These are phyloP conservation scores for Fabrea salina DNA, from an alignment of 169 alveolate genomes.

Conservation along the genomic window DNA sequence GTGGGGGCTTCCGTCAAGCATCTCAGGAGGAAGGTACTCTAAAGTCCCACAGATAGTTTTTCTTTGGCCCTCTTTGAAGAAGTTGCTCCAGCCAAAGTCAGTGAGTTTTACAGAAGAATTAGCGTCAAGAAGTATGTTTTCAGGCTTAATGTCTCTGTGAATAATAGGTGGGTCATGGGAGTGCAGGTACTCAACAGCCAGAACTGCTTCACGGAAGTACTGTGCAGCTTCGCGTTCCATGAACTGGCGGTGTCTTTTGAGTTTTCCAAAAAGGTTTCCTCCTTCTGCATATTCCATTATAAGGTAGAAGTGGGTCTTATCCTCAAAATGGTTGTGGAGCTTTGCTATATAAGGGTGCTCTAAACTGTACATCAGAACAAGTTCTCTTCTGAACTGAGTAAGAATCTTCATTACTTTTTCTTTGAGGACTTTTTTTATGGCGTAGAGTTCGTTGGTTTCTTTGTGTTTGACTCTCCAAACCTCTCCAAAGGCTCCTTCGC, in stretches of 20 bases:
- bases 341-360: conserved; percentile 84
- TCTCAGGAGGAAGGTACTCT: conserved; percentile 67
- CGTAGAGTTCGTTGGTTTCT: conserved; percentile 65
- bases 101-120: conserved; percentile 73
- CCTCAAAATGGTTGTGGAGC: conserved; percentile 85
- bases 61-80: conserved; percentile 42
- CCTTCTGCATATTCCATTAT: conserved; percentile 80
- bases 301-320: conserved; percentile 77
- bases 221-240: conserved; percentile 78
- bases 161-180: conserved; percentile 82
- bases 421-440: conserved; percentile 83
- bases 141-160: conserved; percentile 89
- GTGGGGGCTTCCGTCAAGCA: conserved; percentile 51
- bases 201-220: conserved; percentile 77
- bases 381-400: conserved; percentile 70
- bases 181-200: conserved; percentile 86
- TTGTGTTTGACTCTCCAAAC: conserved; percentile 78
- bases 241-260: conserved; percentile 68
- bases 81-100: conserved; percentile 90
- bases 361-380: conserved; percentile 80
- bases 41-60: conserved; percentile 63
- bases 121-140: conserved; percentile 77
- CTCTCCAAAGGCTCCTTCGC: conserved; percentile 86
- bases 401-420: conserved; percentile 58
- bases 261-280: conserved; percentile 76